Evolutionary conservation across 306 rosid genomes (phyloP), one percentile per base, ranked within the genome.

Genomic region (Vigna mungo): DNA sequence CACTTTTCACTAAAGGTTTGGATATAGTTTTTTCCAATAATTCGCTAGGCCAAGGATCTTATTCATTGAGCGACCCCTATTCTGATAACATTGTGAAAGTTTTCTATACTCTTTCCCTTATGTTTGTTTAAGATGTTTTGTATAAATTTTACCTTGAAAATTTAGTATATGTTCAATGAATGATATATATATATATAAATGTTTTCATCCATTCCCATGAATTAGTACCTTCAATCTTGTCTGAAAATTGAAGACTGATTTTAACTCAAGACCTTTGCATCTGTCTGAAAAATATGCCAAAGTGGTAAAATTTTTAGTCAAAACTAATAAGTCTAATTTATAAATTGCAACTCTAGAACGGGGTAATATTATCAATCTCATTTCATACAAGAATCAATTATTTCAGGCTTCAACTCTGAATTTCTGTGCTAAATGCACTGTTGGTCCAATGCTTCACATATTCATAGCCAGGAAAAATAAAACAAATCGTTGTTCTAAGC

Each of bases 401-500:
- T 82, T 85, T 64, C 77, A 66, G 41, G 68, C 68, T 64, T 66
- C 62, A 78, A 78, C 68, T 73, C 81, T 68, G 55, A 20, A 49
- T 60, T 48, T 6, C 43, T 48, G 74, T 69, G 70, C 66, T 37
- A 59, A 74, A 74, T 60, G 84, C 71, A 69, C 1, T 1, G 56
- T 21, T 52, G 51, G 34, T 69, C 43, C 76, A 49, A 77, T 39
- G 79, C 72, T 72, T 49, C 32, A 48, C 32, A 60, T 15, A 68
- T 17, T 70, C 66, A 65, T 68, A 25, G 71, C 67, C 56, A 48
- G 47, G 44, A 30, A 58, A 65, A 55, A 48, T 17, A 3, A 23
- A 55, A 62, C 32, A 64, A 71, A 69, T 48, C 7, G 14, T 23
- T 60, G 75, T 27, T 34, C 17, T 2, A 6, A 21, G 58, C 17